phyloP scores from a whole-genome alignment of 495 filamentous ascomycete genomes.

The Mycothermus thermophilus region DNA sequence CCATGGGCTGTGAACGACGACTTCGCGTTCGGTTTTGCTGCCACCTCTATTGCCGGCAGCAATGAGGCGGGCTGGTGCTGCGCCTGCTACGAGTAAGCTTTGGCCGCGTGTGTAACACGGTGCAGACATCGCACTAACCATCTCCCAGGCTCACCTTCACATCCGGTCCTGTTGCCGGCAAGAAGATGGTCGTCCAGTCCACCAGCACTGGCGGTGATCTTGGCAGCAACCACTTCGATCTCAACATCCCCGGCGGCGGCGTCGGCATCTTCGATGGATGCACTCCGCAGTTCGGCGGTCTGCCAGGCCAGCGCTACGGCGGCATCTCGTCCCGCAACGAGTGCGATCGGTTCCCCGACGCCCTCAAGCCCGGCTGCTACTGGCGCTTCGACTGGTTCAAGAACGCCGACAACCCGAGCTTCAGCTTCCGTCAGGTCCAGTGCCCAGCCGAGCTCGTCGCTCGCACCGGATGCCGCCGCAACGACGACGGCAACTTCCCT shows the following conservation, averaged over 20 bases:
- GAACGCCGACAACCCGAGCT: conserved; percentile 41
- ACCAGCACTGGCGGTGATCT: conserved; percentile 49
- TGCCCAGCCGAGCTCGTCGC: conserved; percentile 40
- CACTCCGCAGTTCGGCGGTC: conserved; percentile 36
- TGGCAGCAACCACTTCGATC: conserved; percentile 42
- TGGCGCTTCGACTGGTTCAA: conserved; percentile 50
- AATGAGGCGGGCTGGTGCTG: conserved; percentile 41
- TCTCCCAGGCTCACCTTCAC: conserved; percentile 21
- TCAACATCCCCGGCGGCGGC: conserved; percentile 45
- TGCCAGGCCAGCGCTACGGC: conserved; percentile 42
- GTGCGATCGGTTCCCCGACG: conserved; percentile 37
- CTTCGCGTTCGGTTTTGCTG: conserved; percentile 44
- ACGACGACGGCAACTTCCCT: conserved; percentile 21
- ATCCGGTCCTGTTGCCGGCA: conserved; percentile 32
- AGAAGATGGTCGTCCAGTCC: conserved; percentile 48
- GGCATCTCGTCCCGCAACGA: conserved; percentile 35
- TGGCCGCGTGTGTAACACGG: conserved; percentile 1
- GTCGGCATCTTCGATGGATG: conserved; percentile 45
- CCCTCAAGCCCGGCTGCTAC: conserved; percentile 39
- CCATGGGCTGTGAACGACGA: conserved; percentile 40
- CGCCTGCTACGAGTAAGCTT: conserved; percentile 38
- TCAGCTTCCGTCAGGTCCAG: conserved; percentile 38
- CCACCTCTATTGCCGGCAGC: conserved; percentile 31
- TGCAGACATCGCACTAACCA: conserved; percentile 1
- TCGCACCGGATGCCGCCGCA: conserved; percentile 33